Evolutionary conservation across 768 basidiomycete genomes (phyloP), one percentile per base, ranked within the genome.

Genomic region (Pleurotus cornucopiae): DNA sequence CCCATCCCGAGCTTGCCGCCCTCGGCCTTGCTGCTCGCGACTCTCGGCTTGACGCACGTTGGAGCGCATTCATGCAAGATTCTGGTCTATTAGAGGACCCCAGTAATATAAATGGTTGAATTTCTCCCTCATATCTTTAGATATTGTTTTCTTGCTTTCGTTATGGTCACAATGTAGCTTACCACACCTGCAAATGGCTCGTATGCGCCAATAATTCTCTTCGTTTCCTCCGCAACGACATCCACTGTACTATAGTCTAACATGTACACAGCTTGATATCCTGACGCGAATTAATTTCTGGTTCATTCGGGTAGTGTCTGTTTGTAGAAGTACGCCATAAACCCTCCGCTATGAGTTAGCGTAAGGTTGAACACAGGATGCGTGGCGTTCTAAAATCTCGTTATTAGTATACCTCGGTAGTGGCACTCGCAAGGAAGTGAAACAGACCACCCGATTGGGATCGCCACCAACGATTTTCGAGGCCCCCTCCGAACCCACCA

Each of bases 401-500:
- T 34, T 11, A 34, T 34, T 34, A 30, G 9, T 30, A 34, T 11
- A 9, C 11, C 30, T 7, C 30, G 9, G 14, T 13, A 26, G 39
- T 14, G 46, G 39, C n/a, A 38, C 14, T 55, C 38, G 58, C 7
- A 54, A 40, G 41, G 4, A 13, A 38, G 23, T 6, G 37, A 46
- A 16, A 73, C 86, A 58, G 62, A 89, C 85, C 49, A 91, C 73
- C 9, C 86, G 73, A 67, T 88, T 91, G 5, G 65, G 73, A n/a
- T 71, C 63, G 0, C 81, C 83, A 7, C 90, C 89, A 11, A 89
- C 73, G 34, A 85, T 62, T 1, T 72, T 68, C 12, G 79, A 75
- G 6, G 71, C 72, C n/a, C 82, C 80, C 97, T 5, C 86, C 84
- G 67, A 98, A 98, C 1, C 95, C 96, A 0, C 96, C 96, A 6